Evolutionary conservation across 2,329 filamentous ascomycete species (phyloP), one percentile per base, ranked within the genome.

Genomic region (Neoarthrinium moseri): DNA sequence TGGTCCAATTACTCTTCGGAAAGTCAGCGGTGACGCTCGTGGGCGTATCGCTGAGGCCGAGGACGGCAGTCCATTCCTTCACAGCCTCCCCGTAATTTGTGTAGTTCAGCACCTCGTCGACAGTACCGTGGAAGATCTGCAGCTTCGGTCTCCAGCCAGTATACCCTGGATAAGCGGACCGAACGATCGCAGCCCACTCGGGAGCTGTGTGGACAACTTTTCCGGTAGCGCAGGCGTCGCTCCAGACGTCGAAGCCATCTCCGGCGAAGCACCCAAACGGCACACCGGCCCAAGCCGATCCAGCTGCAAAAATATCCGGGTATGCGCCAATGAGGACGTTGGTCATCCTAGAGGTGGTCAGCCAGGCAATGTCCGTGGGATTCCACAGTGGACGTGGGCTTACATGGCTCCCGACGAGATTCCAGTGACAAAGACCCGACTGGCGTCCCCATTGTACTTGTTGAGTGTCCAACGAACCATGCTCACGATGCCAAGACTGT

Each of bases 341-440:
- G 48, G 75, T 78, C 76, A 81, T 80, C 76, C 80, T 80, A 23
- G 37, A n/a, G n/a, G n/a, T n/a, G n/a, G n/a, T n/a, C n/a, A n/a
- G n/a, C n/a, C n/a, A n/a, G n/a, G n/a, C n/a, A n/a, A n/a, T n/a
- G n/a, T n/a, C n/a, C n/a, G n/a, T n/a, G n/a, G n/a, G n/a, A n/a
- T n/a, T n/a, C n/a, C n/a, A n/a, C n/a, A n/a, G n/a, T n/a, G n/a
- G n/a, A n/a, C n/a, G n/a, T n/a, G 4, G 49, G 75, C 77, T 75
- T 80, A 80, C 76, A 80, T 80, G 18, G 69, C 77, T 26, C 76
- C 76, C 0, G 74, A 78, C 26, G 69, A 74, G 26, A 69, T 64
- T 12, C 77, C 77, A 2, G 73, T 74, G 13, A 72, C 73, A 37
- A 75, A 80, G 2, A 80, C 72, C n/a, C 72, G 68, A 42, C 59